Evolutionary conservation across 495 filamentous ascomycete genomes (phyloP), one percentile per base, ranked within the genome.

Genomic region (Neurospora tetraspora): DNA sequence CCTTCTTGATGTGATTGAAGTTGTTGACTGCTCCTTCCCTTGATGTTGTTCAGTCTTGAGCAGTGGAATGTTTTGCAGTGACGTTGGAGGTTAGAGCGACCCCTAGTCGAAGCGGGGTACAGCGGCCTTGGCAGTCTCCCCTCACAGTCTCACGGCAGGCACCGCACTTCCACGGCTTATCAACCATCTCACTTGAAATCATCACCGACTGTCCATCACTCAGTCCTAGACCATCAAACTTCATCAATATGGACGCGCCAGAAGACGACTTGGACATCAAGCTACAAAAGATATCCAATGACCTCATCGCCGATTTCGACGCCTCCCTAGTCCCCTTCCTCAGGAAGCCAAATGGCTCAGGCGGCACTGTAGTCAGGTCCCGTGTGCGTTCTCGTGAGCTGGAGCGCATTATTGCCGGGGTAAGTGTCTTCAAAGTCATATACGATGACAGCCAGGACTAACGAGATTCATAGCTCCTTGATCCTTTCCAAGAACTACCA

Each of bases 401-500:
- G 8, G 75, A 81, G n/a, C 82, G 84, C 10, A 73, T 87, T 68
- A 78, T 85, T 65, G 77, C 75, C 2, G 74, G 84, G 71, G 86
- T 88, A 77, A 78, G 80, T 72, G n/a, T 10, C 69, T 3, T 39
- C 1, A 8, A 34, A 20, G 31, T 43, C 34, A 71, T 5, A 72
- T 31, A 5, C 27, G 0, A 23, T 72, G 53, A 12, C 10, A 70
- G 36, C 18, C 39, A n/a, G 37, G 42, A 27, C 76, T 83, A 42
- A 80, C 71, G 43, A 47, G 27, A 31, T 12, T 12, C 71, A 5
- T 39, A 81, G 81, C 81, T 97, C 85, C 86, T 99, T 39, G 94
- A 97, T 73, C 93, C 91, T 42, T 98, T 98, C 78, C 96, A 97
- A 85, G 96, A 98, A 83, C 91, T 93, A 76, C 95, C 96, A 23